Percentiles rank a stretch among this genome's conserved stretches.
Evolutionary conservation across 2,329 filamentous ascomycete genomes (phyloP).

Genomic region (Ophiostoma quercus): DNA sequence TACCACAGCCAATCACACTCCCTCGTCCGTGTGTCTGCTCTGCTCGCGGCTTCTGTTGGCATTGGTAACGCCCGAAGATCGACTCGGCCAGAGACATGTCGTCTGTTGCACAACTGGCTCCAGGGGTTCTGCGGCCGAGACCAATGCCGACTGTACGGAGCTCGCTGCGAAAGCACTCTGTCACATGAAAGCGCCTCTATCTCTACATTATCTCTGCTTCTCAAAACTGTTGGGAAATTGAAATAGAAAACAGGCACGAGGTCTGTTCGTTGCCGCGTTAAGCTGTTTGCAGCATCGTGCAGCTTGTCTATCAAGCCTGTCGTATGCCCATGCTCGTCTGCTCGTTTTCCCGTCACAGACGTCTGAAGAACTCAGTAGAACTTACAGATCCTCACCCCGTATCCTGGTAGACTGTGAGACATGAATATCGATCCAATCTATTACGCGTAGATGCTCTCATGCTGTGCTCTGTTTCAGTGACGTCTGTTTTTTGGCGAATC

Average conservation of each 20-base stretch:
- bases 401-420: not conserved
- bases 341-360: not conserved
- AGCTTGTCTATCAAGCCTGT: not conserved
- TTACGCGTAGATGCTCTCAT: constrained; percentile 8
- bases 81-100: constrained; percentile 11
- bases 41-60: not conserved
- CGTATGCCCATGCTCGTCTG: constrained; percentile 2
- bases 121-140: constrained; percentile 10
- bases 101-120: constrained; percentile 6
- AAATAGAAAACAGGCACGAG: not conserved
- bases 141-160: not conserved
- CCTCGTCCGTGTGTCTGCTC: not conserved
- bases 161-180: too few species aligned
- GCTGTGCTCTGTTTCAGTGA: constrained; percentile 5
- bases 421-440: constrained; percentile 4
- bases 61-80: constrained; percentile 15
- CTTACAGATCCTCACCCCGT: not conserved
- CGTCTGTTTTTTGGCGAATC: constrained; percentile 12
- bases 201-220: not conserved
- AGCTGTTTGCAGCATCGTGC: not conserved
- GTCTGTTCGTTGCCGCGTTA: not conserved
- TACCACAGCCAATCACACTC: not conserved
- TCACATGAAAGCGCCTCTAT: not conserved
- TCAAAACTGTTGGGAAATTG: not conserved
- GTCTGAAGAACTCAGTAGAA: not conserved